Base-by-base conservation (phyloP, 495 filamentous ascomycete genomes). In the Neurospora sp. region DNA sequence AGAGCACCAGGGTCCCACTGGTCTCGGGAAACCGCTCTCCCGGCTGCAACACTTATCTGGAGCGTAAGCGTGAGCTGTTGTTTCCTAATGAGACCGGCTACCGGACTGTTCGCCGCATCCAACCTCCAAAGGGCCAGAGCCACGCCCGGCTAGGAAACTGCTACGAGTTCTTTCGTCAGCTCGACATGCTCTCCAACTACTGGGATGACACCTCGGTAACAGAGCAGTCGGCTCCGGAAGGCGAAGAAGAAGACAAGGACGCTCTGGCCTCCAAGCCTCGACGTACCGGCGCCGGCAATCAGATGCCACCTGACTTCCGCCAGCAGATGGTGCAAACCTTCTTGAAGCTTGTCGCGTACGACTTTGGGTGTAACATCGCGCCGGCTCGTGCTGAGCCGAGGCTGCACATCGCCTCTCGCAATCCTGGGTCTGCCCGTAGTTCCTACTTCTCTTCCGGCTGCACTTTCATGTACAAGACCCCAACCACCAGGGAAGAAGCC, bases 301-400 rank as follows among this genome's bases (percentile, higher is more conserved):
- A 92, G 73, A 94, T 96, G 90, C 94, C 94, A 4, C 83, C 90
- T 23, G 90, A 92, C 60, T 88, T 89, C 75, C 92, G 93, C 38
- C 88, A 92, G 44, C 90, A 91, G 40, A 86, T 91, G 16, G 80
- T 96, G 39, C 85, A 88, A 10, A 86, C 89, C 16, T 92, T 97
- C 74, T 81, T 96, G 39, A 95, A 97, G 82, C 88, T 93, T 60
- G 88, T 92, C 1, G 87, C 90, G 9, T 96, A 93, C 87, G 89
- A 92, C 41, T 96, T 94, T 79, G 90, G 90, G 31, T 94, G 92
- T 82, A 92, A 91, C 70, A 86, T 93, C 49, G 83, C 87, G 0
- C 83, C 88, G 16, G 87, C 92, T 6, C 86, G 89, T 10, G 79
- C 85, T 18, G 89, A 90, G 44, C 92, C 92, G 3, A 85, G 90